Base-by-base conservation (phyloP, 192 early-diverging fungal species). In the Umbelopsis sp. region DNA sequence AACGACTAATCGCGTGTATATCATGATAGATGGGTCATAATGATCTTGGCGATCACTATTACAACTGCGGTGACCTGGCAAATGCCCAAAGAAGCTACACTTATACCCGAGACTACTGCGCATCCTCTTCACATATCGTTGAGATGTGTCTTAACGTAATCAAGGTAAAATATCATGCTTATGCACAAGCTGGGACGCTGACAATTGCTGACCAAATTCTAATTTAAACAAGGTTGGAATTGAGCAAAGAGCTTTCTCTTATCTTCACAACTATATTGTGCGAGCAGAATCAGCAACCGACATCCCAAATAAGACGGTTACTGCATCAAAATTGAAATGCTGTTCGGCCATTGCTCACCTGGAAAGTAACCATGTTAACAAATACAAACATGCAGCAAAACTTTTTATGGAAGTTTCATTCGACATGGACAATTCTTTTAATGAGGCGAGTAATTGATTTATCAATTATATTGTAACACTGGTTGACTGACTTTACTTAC, bases 101-200 rank as follows among this genome's bases (percentile, higher is more conserved):
- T 0, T 79, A 87, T 12, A 89, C 89, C 15, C 79, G 91, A n/a
- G 94, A 96, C 68, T 95, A 90, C 67, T 90, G 89, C 73, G 88
- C 91, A 1, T 89, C 89, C 0, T 67, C 91, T 8, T 86, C 91
- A 49, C 91, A 95, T 67, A 79, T 94, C 16, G 71, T 94, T 27
- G 93, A 94, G 50, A 89, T 94, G 84, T 93, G 89, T 66, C 76
- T 94, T 69, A 90, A 91, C 71, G 85, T 91, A 21, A 91, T 93
- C 74, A 88, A 92, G 81, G 92, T 92, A 72, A 67, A 20, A 15
- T 22, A 18, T 6, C 2, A 41, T 41, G 37, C 37, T 41, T 41
- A 41, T 41, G 37, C 10, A 6, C 37, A 41, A 41, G 37, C 10
- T 41, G 37, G 10, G 5, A 1, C 0, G 37, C 37, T 9, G 37